A percentile compares a stretch with the other conserved stretches of the same genome.
Conservation (phyloP, 768 basidiomycete species). For the Boletus vinaceobasis region DNA sequence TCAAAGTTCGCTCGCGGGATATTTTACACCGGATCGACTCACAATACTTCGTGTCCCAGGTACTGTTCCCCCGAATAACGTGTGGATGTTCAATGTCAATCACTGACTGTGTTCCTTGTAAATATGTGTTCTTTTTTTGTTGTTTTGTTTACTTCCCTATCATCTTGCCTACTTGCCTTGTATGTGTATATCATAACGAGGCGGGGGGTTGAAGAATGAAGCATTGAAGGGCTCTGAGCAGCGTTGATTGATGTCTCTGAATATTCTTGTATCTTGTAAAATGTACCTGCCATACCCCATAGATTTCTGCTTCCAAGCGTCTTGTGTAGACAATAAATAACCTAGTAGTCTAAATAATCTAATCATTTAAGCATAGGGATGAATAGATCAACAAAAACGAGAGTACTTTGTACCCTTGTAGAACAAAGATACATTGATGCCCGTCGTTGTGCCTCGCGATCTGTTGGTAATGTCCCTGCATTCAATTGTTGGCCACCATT, state of each 20-base stretch:
- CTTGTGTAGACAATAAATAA: too few species aligned
- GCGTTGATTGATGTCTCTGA: constrained; percentile 10
- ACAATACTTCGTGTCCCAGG: constrained; percentile 16
- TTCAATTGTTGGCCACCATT: too few species aligned
- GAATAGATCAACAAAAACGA: too few species aligned
- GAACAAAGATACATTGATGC: too few species aligned
- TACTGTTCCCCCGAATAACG: constrained; percentile 4
- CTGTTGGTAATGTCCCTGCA: too few species aligned
- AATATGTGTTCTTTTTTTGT: constrained; percentile 14
- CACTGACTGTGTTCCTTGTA: constrained; percentile 18
- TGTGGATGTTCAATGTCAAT: constrained; percentile 19
- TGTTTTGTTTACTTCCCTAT: constrained; percentile 1
- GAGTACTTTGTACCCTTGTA: too few species aligned
- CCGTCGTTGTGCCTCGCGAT: too few species aligned
- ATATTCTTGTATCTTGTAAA: constrained; percentile 23
- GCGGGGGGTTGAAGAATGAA: constrained; percentile 7
- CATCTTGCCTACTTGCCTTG: constrained; percentile 25
- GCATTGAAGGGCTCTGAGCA: constrained; percentile 4
- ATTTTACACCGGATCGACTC: constrained; percentile 9
- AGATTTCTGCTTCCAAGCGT: constrained; percentile 12
- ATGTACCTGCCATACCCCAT: constrained; percentile 27
- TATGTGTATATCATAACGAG: constrained; percentile 20
- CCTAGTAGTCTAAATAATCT: too few species aligned
- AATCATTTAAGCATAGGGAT: too few species aligned
- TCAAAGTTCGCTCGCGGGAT: constrained; percentile 48